Evolutionary conservation across 768 basidiomycete genomes (phyloP), one percentile per base, ranked within the genome.

Genomic region (Termitomyces heimii): DNA sequence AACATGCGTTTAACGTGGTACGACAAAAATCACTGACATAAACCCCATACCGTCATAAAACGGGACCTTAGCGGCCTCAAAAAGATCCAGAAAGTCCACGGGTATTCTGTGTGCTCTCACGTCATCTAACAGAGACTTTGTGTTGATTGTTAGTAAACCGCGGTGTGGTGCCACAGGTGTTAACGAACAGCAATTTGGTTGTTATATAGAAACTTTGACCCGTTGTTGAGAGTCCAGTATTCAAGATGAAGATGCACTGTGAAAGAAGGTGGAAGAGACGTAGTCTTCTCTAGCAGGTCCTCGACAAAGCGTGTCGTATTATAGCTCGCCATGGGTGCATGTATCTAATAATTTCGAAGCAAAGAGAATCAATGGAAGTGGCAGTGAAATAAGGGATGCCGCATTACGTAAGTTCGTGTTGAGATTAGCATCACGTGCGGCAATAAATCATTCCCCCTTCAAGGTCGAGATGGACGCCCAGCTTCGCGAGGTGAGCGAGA

Each of bases 21-120:
- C 24, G 28, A 50, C 24, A 46, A 22, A n/a, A 49, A 29, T 34
- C 40, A 29, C 40, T 14, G 54, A n/a, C 29, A 37, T 37, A 55
- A 43, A 40, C 45, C 51, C 73, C 77, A 28, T 58, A 90, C 91
- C 92, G 68, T 93, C 88, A 68, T 92, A 94, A 70, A 91, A 94
- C 22, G 89, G 88, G 4, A 91, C 79, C 56, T 77, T 78, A 4
- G 84, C 82, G 22, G 78, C 71, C 60, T 94, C 88, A 63, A 94
- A 92, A 29, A 92, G 71, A 59, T 92, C 88, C 13, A 92, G 75
- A 67, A 90, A 92, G 72, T 94, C 92, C 31, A 88, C 84, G 13
- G 92, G 92, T 77, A 94, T 92, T 47, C 90, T 79, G 62, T 89
- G 83, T 8, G 86, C 85, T 47, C 89, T 82, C 54, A 94, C 85